Evolutionary conservation across 2,329 filamentous ascomycete species (phyloP), one percentile per base, ranked within the genome.

Genomic region (Fonsecaea nubica): DNA sequence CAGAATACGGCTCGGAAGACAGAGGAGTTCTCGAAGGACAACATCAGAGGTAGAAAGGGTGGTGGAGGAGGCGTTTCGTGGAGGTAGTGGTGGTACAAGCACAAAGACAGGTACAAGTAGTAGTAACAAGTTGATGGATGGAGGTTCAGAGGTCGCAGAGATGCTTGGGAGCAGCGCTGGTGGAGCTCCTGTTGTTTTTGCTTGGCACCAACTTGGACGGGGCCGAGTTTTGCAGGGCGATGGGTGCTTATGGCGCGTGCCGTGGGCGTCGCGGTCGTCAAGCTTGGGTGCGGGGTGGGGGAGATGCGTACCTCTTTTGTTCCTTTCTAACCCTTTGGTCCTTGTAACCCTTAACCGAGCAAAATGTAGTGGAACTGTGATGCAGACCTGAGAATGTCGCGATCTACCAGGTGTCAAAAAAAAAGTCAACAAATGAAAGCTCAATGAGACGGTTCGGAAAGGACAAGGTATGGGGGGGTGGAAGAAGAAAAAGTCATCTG

Each of bases 151-250:
- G 45, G 50, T 38, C 13, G 12, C 60, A 25, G 36, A 42, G 33
- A 12, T 36, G 38, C 33, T 33, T 56, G 5, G 21, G 33, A 36
- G 21, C 4, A 32, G 15, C n/a, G 18, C 40, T 38, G 25, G 65
- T 68, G 65, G 65, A 69, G 65, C 58, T 64, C 13, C 53, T 64
- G 66, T 69, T 67, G 67, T 71, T 71, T 65, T 69, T 70, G 65
- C 68, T 70, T 70, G 68, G 68, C 68, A 64, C 67, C 68, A 55
- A 21, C 4, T 45, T 50, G 45, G 45, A 60, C 25, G 35, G 36
- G 57, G 15, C 57, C 57, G 40, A 59, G 36, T 40, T 36, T 59
- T 38, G 58, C 52, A 45, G 25, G 61, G 52, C 15, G 40, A 35
- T 35, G 25, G 40, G 52, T 38, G 36, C n/a, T 58, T 48, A 38